A percentile compares a stretch with the other conserved stretches of the same genome.
phyloP scores from a whole-genome alignment of 2,329 filamentous ascomycete species.

The Lachnellula suecica region DNA sequence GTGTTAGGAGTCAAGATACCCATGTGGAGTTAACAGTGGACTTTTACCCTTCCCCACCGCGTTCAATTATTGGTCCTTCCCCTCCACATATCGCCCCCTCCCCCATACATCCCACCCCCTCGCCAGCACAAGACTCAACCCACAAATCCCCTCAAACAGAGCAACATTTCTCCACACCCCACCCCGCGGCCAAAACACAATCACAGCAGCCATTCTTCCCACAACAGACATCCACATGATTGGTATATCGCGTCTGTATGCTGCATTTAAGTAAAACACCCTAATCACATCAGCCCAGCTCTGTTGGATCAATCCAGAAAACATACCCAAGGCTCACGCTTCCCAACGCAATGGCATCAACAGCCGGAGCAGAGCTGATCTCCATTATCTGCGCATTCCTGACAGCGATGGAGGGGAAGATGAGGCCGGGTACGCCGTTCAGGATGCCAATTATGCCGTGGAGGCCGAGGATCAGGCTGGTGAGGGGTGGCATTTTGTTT shows the following conservation, averaged over 20 bases:
- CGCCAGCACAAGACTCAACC: not conserved
- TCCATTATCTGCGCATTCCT: not conserved
- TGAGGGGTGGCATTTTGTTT: not conserved
- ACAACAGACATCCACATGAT: not conserved
- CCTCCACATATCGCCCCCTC: not conserved
- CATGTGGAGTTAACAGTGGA: slow-evolving; percentile 3
- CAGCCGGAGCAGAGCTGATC: not conserved
- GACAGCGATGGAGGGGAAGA: not conserved
- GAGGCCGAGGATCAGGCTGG: not conserved
- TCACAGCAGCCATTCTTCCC: not conserved
- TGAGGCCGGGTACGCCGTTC: not conserved
- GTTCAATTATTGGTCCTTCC: not conserved
- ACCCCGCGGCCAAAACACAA: not conserved
- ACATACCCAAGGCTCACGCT: not conserved
- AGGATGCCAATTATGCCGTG: not conserved
- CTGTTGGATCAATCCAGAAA: not conserved
- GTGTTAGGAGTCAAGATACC: slow-evolving; percentile 25
- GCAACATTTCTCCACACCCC: not conserved
- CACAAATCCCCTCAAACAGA: not conserved
- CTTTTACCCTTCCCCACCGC: not conserved
- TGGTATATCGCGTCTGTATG: not conserved
- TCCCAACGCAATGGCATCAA: not conserved
- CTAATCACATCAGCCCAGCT: not conserved
- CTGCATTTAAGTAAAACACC: not conserved
- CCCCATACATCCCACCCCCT: not conserved